These are phyloP conservation scores for Claviceps pazoutovae DNA, from an alignment of 2,329 filamentous ascomycete genomes.

Conservation along the genomic window DNA sequence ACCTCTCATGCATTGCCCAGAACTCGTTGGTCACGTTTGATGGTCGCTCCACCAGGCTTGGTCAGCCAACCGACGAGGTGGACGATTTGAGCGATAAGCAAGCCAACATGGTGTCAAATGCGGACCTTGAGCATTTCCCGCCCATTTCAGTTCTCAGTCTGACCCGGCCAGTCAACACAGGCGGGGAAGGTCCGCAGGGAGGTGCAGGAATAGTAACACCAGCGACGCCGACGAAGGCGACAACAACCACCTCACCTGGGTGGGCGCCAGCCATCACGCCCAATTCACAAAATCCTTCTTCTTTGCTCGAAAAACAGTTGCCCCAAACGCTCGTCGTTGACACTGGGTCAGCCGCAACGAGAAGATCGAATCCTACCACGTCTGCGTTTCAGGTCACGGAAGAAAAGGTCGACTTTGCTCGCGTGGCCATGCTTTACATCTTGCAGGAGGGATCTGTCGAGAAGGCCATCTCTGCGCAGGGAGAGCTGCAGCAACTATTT, in stretches of 20 bases:
- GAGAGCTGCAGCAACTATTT: constrained; percentile 41
- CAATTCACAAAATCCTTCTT: not conserved
- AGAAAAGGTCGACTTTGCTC: constrained; percentile 47
- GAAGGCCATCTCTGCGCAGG: constrained; percentile 40
- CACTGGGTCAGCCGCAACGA: not conserved
- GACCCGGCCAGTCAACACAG: not conserved
- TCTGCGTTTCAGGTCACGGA: constrained; percentile 36
- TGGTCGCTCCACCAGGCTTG: constrained; percentile 30
- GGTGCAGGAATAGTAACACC: not conserved
- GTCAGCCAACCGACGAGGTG: constrained; percentile 3
- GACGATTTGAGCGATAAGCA: not conserved
- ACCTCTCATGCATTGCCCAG: constrained; percentile 68
- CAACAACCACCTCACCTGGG: not conserved
- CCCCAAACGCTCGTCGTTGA: not conserved
- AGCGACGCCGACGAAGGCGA: not conserved
- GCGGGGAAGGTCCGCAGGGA: not conserved
- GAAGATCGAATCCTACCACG: not conserved
- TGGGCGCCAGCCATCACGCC: not conserved
- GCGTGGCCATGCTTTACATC: constrained; percentile 47
- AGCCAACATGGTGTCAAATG: not conserved
- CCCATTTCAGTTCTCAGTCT: constrained; percentile 4
- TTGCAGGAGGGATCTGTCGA: constrained; percentile 39
- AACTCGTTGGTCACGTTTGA: constrained; percentile 83
- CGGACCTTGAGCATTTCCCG: not conserved
- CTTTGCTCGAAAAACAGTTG: not conserved